Base-by-base conservation (phyloP, 352 stramenopile genomes). In the Hyaloperonospora arabidopsidis region DNA sequence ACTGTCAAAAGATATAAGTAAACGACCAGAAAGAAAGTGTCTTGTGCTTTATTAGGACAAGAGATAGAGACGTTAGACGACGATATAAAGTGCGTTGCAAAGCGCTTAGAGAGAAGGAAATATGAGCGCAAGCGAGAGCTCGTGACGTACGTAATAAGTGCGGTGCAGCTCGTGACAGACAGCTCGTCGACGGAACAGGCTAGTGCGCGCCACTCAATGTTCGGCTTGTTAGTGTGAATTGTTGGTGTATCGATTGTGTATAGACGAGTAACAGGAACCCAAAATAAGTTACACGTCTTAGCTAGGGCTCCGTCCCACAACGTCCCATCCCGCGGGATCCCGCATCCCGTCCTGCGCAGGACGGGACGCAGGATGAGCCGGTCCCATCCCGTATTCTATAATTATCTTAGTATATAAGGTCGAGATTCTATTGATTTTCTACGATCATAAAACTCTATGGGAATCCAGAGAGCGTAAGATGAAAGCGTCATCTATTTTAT, bases 1-100 rank as follows among this genome's bases (percentile, higher is more conserved):
- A 55, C 68, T 71, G n/a, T n/a, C n/a, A n/a, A 29, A 22, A 57
- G 32, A 44, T n/a, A 54, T 21, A 28, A 39, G 32, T 7, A 44
- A n/a, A 40, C 18, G 3, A 36, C 4, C 13, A 52, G 41, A 52
- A 45, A 53, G 7, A 59, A 40, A 40, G 12, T 2, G 1, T 15
- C 34, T 11, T 52, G 25, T 29, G 25, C 25, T 29, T 7, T 29
- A 7, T 50, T 45, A 2, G 4, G 12, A 22, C 0, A 17, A 7
- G 51, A 51, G n/a, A 46, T 34, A 14, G 22, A 5, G 8, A 23
- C n/a, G 17, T 53, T 56, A 13, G 8, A 29, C 6, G 2, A 14
- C 17, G 38, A 32, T 13, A 17, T 22, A 21, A 18, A 10, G 17
- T 49, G 52, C 38, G 32, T 46, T 46, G 1, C 15, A 53, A 12